These are phyloP conservation scores for Datura wrightii DNA, from an alignment of 257 asterid genomes.

Conservation along the genomic window DNA sequence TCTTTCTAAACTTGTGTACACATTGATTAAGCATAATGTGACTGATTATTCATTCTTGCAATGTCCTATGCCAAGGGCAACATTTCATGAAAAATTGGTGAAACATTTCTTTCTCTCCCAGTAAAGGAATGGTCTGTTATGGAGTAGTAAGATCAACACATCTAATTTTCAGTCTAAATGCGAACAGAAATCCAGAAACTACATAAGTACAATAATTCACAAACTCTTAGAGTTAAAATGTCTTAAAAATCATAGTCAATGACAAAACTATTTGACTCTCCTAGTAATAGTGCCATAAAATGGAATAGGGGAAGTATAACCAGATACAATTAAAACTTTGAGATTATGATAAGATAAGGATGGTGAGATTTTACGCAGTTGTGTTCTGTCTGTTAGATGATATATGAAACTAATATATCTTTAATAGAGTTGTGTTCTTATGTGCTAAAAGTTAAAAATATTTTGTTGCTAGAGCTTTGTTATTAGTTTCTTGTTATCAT, in stretches of 20 bases:
- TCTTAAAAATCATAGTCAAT: not conserved
- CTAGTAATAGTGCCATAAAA: not conserved
- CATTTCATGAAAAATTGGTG: not conserved
- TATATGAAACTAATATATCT: not conserved
- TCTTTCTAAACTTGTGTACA: not conserved
- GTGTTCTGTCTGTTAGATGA: not conserved
- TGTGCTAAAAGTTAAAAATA: not conserved
- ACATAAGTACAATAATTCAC: not conserved
- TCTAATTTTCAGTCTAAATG: not conserved
- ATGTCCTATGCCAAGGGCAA: not conserved
- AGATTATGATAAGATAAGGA: not conserved
- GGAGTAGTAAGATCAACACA: not conserved
- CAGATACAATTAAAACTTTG: not conserved
- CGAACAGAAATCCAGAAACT: not conserved
- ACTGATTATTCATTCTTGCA: not conserved
- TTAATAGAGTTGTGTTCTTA: not conserved
- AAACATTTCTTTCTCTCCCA: not conserved
- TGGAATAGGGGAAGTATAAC: not conserved
- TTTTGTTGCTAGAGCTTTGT: not conserved
- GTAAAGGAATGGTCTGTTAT: not conserved
- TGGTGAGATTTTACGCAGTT: not conserved
- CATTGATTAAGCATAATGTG: not conserved
- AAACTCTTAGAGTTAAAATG: not conserved
- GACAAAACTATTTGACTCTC: not conserved
- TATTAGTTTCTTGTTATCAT: constrained; percentile 1